Evolutionary conservation across 2,329 filamentous ascomycete species (phyloP).

Genomic region (Pezicula carpinea): DNA sequence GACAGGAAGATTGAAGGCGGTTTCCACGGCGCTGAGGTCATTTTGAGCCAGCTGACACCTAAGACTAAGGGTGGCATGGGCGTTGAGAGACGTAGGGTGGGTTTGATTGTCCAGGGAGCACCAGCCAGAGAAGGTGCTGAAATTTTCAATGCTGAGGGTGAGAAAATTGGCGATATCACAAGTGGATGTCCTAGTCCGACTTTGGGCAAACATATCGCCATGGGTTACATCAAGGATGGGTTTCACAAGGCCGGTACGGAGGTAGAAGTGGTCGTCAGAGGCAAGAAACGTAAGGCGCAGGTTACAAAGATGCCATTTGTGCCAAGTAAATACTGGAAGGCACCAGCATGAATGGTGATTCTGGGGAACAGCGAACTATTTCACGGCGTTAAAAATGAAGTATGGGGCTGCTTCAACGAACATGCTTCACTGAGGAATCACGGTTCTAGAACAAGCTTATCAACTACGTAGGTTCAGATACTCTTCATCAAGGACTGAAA

Average conservation of each 20-base stretch:
- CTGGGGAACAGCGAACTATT: no score
- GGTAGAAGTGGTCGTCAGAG: slow-evolving; percentile 59
- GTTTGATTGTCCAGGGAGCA: slow-evolving; percentile 76
- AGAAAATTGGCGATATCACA: slow-evolving; percentile 75
- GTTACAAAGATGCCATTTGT: slow-evolving; percentile 72
- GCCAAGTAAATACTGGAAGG: slow-evolving; percentile 54
- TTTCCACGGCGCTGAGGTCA: slow-evolving; percentile 81
- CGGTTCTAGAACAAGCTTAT: no score
- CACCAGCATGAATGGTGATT: no score
- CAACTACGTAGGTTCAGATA: no score
- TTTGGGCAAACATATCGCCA: slow-evolving; percentile 86
- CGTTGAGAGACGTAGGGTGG: slow-evolving; percentile 69
- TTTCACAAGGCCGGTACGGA: slow-evolving; percentile 66
- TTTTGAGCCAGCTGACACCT: slow-evolving; percentile 71
- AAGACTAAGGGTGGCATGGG: slow-evolving; percentile 68
- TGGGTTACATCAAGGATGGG: slow-evolving; percentile 73
- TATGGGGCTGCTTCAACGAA: no score
- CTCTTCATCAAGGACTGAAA: no score
- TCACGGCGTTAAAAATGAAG: no score
- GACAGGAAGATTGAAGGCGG: slow-evolving; percentile 61
- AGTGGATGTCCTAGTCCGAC: slow-evolving; percentile 88
- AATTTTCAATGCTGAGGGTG: slow-evolving; percentile 59
- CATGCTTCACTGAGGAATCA: no score
- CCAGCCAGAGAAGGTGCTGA: slow-evolving; percentile 86
- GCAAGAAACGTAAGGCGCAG: slow-evolving; percentile 59